phyloP scores from a whole-genome alignment of 2,329 filamentous ascomycete genomes.

The Alternaria ethzedia region DNA sequence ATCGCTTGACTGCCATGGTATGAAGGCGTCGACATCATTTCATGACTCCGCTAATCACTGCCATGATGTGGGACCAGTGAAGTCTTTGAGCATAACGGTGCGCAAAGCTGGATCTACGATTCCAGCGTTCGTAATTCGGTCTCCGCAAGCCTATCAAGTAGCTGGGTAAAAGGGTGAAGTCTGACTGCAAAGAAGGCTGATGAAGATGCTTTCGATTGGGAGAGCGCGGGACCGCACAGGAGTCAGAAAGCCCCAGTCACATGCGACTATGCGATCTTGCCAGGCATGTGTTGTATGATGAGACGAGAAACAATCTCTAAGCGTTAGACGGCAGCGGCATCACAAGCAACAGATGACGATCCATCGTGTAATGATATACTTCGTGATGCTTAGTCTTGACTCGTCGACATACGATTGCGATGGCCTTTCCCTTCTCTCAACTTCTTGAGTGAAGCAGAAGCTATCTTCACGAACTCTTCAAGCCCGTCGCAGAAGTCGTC shows the following conservation, averaged over 20 bases:
- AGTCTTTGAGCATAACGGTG: background rate
- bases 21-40: background rate
- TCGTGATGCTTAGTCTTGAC: background rate
- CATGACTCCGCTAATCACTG: background rate
- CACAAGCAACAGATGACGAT: background rate
- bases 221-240: background rate
- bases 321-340: too few relatives aligned
- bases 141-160: background rate
- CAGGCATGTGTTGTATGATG: background rate
- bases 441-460: background rate
- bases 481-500: background rate
- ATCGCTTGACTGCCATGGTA: accelerated
- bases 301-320: background rate
- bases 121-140: background rate
- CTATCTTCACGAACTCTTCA: background rate
- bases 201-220: background rate
- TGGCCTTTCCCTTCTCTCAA: background rate
- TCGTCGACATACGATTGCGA: background rate
- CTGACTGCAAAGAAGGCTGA: background rate
- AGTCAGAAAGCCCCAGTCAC: background rate
- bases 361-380: background rate
- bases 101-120: background rate
- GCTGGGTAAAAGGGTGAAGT: background rate
- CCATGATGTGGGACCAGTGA: background rate
- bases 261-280: background rate